Base-by-base conservation (phyloP, 495 filamentous ascomycete genomes). In the Neurospora africana region DNA sequence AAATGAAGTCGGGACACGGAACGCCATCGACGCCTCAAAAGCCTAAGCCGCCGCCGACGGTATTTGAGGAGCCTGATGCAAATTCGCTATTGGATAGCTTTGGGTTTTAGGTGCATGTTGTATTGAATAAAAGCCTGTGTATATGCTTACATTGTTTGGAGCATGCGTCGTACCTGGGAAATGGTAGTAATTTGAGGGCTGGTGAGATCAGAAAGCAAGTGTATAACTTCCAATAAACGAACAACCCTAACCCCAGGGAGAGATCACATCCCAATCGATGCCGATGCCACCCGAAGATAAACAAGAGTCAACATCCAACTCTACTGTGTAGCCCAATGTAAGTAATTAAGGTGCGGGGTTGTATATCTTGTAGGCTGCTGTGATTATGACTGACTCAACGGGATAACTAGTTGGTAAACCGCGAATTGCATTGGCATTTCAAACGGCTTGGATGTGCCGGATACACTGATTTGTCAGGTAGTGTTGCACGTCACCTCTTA, bases 51-150 rank as follows among this genome's bases (percentile, higher is more conserved):
- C 89, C 91, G 30, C 89, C 91, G n/a, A 93, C 89, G 58, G 88
- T 90, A 74, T 97, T 98, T 80, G 87, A 94, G 81, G 95, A 98
- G 81, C 95, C 95, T 21, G 93, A 96, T 84, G 86, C 91, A 61
- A 96, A 89, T 82, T 92, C 90, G 68, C 79, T 94, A 76, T 79
- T 94, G 74, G 91, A 93, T 83, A 93, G 86, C 78, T 94, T 94
- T 86, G 91, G 91, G 19, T 93, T 92, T 74, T 89, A 74, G 74
- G 40, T 10, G 30, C 21, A n/a, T 30, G 37, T 10, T n/a, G 69
- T 65, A 23, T 2, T 65, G 38, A 35, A 15, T 27, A 23, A 65
- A 3, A n/a, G 11, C 17, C 21, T 6, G 10, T 35, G 13, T 68
- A 11, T 36, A n/a, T 36, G 13, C 5, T 9, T 37, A 68, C 3